A percentile compares a stretch with the other conserved stretches of the same genome.
Conservation (phyloP, 1,284 basidiomycete genomes). For the Sporisorium iseilematis-ciliati region DNA sequence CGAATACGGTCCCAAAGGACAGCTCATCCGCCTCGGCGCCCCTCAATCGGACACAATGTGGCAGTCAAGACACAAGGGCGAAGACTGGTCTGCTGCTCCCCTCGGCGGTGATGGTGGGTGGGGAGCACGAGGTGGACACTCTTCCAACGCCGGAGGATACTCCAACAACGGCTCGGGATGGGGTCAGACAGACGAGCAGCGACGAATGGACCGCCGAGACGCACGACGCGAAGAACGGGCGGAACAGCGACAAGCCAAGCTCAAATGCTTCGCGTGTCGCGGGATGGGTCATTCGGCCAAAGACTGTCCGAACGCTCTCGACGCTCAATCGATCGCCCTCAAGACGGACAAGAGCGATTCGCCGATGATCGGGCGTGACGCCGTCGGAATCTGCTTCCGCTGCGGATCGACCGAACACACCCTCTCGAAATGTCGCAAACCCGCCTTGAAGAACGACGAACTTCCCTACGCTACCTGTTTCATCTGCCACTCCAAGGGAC, state of each 20-base stretch:
- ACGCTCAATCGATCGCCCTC: slow-evolving; percentile 43
- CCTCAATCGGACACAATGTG: slow-evolving; percentile 50
- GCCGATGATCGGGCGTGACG: slow-evolving; percentile 67
- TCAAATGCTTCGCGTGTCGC: slow-evolving; percentile 88
- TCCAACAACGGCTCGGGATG: slow-evolving; percentile 4
- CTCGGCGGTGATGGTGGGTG: slow-evolving; percentile 35
- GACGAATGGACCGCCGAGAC: slow-evolving; percentile 68
- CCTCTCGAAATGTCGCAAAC: slow-evolving; percentile 80
- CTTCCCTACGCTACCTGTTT: slow-evolving; percentile 92
- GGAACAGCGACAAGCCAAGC: slow-evolving; percentile 75
- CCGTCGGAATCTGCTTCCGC: slow-evolving; percentile 72
- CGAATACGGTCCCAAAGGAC: slow-evolving; percentile 54
- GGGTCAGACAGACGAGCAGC: slow-evolving; percentile 28
- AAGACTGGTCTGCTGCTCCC: slow-evolving; percentile 27
- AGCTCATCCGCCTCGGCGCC: slow-evolving; percentile 42
- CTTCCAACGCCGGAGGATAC: slow-evolving; percentile 1
- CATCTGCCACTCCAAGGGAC: slow-evolving; percentile 81
- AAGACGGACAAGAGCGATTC: slow-evolving; percentile 41
- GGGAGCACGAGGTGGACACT: slow-evolving; percentile 33
- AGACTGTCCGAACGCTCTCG: slow-evolving; percentile 75
- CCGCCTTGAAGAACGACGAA: slow-evolving; percentile 72
- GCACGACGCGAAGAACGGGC: slow-evolving; percentile 79
- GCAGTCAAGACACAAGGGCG: slow-evolving; percentile 33
- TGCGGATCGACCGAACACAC: slow-evolving; percentile 86
- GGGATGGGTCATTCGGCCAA: slow-evolving; percentile 85